phyloP scores from a whole-genome alignment of 306 rosid species.

The Quercus mongolica region DNA sequence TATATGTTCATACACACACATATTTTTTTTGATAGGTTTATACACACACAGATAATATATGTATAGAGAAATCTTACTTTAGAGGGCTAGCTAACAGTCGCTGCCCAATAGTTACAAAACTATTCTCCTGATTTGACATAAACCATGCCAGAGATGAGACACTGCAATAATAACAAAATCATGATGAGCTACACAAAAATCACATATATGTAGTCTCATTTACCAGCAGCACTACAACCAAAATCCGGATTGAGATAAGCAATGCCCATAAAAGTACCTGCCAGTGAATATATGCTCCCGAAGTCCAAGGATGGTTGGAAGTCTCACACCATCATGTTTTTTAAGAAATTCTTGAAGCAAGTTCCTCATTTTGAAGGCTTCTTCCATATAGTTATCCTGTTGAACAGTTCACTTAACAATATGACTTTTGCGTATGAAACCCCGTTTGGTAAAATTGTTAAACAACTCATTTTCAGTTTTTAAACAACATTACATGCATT shows the following conservation, averaged over 20 bases:
- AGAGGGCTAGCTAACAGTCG: slow-evolving; percentile 88
- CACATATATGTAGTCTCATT: slow-evolving; percentile 1
- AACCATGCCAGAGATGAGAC: slow-evolving; percentile 99
- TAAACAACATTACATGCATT: too few species aligned
- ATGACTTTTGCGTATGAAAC: not conserved
- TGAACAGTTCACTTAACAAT: slow-evolving; percentile 23
- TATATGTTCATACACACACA: too few species aligned
- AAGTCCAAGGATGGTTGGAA: slow-evolving; percentile 92
- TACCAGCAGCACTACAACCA: slow-evolving; percentile 12
- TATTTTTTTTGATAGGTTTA: too few species aligned
- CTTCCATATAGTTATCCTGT: slow-evolving; percentile 97
- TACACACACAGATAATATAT: too few species aligned
- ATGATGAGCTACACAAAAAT: slow-evolving; percentile 7
- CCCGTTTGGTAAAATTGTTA: too few species aligned
- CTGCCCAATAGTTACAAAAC: slow-evolving; percentile 97
- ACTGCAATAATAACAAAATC: slow-evolving; percentile 47
- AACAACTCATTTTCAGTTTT: too few species aligned
- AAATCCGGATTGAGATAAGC: slow-evolving; percentile 22
- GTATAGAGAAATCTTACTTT: slow-evolving; percentile 41
- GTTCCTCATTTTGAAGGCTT: slow-evolving; percentile 99
- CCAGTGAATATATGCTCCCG: slow-evolving; percentile 98
- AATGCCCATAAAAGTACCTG: slow-evolving; percentile 49
- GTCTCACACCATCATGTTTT: slow-evolving; percentile 58
- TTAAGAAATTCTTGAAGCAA: slow-evolving; percentile 79
- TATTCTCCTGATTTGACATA: slow-evolving; percentile 92